Conservation (phyloP, 768 basidiomycete genomes). For the Amanita polypyramis region DNA sequence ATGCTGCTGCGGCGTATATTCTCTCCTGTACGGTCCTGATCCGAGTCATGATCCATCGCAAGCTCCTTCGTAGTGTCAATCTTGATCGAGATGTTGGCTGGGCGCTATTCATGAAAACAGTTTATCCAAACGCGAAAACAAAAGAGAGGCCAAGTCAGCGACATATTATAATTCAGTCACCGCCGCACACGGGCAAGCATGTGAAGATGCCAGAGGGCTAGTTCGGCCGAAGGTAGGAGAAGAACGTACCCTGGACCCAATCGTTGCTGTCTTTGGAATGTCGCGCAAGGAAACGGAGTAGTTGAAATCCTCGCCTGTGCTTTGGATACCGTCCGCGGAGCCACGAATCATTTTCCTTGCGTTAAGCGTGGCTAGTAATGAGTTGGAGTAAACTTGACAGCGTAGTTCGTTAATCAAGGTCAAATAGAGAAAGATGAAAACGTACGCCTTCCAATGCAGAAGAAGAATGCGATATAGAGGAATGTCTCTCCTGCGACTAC, state of each 20-base stretch:
- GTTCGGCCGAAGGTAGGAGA: background rate
- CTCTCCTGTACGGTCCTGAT: slow-evolving; percentile 12
- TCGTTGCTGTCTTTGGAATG: slow-evolving; percentile 22
- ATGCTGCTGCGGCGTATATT: slow-evolving; percentile 3
- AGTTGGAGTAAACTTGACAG: slow-evolving; percentile 43
- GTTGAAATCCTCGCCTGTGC: slow-evolving; percentile 26
- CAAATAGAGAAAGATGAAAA: background rate
- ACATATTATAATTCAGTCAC: background rate
- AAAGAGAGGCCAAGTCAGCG: background rate
- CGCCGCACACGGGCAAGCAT: slow-evolving; percentile 4
- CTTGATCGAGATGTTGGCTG: slow-evolving; percentile 41
- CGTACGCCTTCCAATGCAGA: slow-evolving; percentile 48
- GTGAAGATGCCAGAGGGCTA: slow-evolving; percentile 3
- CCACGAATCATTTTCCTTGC: slow-evolving; percentile 38
- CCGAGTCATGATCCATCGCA: slow-evolving; percentile 24
- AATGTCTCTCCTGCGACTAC: slow-evolving; percentile 34
- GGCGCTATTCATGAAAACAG: slow-evolving; percentile 18
- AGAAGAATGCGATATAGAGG: slow-evolving; percentile 51
- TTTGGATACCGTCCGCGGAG: slow-evolving; percentile 27
- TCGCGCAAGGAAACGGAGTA: slow-evolving; percentile 27
- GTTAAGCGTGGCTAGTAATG: slow-evolving; percentile 51
- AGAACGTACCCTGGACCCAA: slow-evolving; percentile 21
- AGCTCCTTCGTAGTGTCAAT: slow-evolving; percentile 45
- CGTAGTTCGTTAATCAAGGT: background rate
- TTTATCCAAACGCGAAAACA: background rate